A percentile compares a stretch with the other conserved stretches of the same genome.
Evolutionary conservation across 169 alveolate genomes (phyloP).

Genomic region (Eimeria necatrix): DNA sequence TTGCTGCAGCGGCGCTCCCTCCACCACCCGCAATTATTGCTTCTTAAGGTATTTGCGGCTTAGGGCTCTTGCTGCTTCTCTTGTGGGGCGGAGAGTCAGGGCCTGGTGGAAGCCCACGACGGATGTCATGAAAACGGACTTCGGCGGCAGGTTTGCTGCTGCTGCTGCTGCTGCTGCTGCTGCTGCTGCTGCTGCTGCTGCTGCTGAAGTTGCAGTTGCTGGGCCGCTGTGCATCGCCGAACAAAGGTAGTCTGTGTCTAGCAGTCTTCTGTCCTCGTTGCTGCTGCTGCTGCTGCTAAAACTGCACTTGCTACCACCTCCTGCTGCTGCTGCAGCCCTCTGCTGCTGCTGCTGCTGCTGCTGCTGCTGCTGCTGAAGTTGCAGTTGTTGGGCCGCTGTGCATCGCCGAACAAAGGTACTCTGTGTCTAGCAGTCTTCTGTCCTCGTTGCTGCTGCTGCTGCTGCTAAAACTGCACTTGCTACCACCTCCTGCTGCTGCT

Average conservation of each 20-base stretch:
- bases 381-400: not conserved
- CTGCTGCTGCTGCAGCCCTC: not conserved
- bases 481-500: not conserved
- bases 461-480: no score
- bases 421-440: not conserved
- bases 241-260: not conserved
- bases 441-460: not conserved
- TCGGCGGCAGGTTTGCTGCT: conserved; percentile 53
- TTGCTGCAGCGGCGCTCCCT: no score
- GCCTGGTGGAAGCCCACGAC: conserved; percentile 73
- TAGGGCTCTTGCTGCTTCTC: conserved; percentile 19
- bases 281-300: not conserved
- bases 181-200: not conserved
- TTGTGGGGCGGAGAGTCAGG: conserved; percentile 39
- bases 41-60: conserved; percentile 50
- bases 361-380: not conserved
- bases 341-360: not conserved
- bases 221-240: not conserved
- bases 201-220: not conserved
- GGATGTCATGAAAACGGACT: conserved; percentile 28
- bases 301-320: no score
- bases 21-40: not conserved
- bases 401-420: not conserved
- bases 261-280: not conserved
- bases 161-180: not conserved